These are phyloP conservation scores for Metschnikowia rubicola DNA, from an alignment of 805 yeast genomes.

Conservation along the genomic window DNA sequence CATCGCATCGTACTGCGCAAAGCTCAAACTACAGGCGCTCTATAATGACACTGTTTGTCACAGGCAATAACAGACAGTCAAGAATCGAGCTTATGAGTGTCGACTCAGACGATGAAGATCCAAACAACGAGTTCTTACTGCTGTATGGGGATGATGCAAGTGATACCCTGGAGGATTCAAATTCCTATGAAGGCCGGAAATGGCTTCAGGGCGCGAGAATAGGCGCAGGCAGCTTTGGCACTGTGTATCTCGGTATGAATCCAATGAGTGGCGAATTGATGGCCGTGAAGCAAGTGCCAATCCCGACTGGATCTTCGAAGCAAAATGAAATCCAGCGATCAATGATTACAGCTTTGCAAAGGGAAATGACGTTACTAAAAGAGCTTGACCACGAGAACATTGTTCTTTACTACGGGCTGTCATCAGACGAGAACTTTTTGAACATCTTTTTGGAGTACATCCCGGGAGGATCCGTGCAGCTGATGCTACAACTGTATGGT, in stretches of 20 bases:
- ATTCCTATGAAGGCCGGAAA: slow-evolving; percentile 27
- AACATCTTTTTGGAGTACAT: slow-evolving; percentile 63
- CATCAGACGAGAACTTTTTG: slow-evolving; percentile 63
- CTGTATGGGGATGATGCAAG: slow-evolving; percentile 35
- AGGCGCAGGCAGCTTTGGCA: slow-evolving; percentile 94
- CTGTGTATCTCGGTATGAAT: slow-evolving; percentile 88
- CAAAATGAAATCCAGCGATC: slow-evolving; percentile 29
- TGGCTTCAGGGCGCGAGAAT: slow-evolving; percentile 94
- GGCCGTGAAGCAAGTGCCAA: slow-evolving; percentile 93
- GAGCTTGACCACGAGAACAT: slow-evolving; percentile 87
- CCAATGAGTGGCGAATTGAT: slow-evolving; percentile 89
- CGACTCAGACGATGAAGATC: slow-evolving; percentile 16
- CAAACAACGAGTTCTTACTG: slow-evolving; percentile 9
- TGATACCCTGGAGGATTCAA: slow-evolving; percentile 28
- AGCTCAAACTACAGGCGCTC: slow-evolving; percentile 10
- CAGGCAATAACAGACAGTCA: slow-evolving; percentile 34
- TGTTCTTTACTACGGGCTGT: slow-evolving; percentile 87
- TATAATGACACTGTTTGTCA: slow-evolving; percentile 18
- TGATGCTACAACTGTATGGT: slow-evolving; percentile 68
- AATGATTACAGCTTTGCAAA: slow-evolving; percentile 78
- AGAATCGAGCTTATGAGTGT: slow-evolving; percentile 37
- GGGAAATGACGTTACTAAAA: slow-evolving; percentile 73
- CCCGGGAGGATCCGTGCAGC: slow-evolving; percentile 52
- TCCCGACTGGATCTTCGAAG: slow-evolving; percentile 46
- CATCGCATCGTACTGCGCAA: slow-evolving; percentile 5